Conservation (phyloP, 2,329 filamentous ascomycete species). For the Endothia cerciana region DNA sequence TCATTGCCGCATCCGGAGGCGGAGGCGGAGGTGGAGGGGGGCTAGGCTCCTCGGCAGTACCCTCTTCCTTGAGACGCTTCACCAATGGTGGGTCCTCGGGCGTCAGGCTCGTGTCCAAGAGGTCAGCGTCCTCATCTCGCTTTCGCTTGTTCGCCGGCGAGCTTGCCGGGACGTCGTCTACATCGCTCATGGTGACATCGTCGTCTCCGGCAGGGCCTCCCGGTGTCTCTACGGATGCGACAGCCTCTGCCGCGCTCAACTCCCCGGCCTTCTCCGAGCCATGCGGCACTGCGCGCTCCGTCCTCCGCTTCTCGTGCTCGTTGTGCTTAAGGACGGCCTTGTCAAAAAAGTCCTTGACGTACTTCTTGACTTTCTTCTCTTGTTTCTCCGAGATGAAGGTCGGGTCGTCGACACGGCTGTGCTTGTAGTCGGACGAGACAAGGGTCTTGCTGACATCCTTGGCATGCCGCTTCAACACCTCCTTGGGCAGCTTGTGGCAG, state of each 20-base stretch:
- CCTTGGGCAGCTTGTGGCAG: conserved; percentile 82
- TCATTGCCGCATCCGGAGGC: conserved; percentile 43
- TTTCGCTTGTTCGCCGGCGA: conserved; percentile 68
- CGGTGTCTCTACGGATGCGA: conserved; percentile 34
- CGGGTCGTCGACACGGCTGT: conserved; percentile 82
- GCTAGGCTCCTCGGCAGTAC: conserved; percentile 44
- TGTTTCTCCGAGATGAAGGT: conserved; percentile 75
- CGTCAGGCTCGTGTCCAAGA: conserved; percentile 46
- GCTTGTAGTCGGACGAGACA: conserved; percentile 89
- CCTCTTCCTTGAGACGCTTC: conserved; percentile 57
- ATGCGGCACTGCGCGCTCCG: conserved; percentile 42
- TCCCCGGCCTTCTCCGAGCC: conserved; percentile 32
- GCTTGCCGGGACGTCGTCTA: conserved; percentile 50
- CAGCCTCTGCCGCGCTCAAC: conserved; percentile 21
- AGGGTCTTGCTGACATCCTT: conserved; percentile 83
- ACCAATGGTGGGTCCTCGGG: conserved; percentile 60
- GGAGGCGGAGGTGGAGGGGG: conserved; percentile 48
- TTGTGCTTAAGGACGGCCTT: conserved; percentile 79
- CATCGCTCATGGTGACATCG: conserved; percentile 46
- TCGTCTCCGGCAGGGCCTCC: conserved; percentile 38
- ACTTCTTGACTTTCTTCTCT: conserved; percentile 79
- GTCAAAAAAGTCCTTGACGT: conserved; percentile 84
- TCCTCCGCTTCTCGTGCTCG: conserved; percentile 68
- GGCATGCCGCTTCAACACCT: conserved; percentile 67
- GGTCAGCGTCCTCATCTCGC: conserved; percentile 51